Percentiles rank a stretch among this genome's conserved stretches.
Evolutionary conservation across 768 basidiomycete genomes (phyloP).

Genomic region (Suillus brevipes): DNA sequence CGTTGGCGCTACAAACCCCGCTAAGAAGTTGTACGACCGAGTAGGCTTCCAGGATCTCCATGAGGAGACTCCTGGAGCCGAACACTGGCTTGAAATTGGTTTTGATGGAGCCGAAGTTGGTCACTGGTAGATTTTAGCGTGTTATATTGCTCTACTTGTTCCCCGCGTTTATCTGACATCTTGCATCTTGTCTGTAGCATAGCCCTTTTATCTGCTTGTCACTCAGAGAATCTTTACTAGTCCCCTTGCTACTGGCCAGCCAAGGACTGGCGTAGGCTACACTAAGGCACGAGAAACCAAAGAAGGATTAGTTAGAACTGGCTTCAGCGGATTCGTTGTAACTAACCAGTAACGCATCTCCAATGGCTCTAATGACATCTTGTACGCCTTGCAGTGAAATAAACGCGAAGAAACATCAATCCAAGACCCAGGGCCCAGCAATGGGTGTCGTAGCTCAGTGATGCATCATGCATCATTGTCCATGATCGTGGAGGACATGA

Average conservation of each 20-base stretch:
- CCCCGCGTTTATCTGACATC: no score
- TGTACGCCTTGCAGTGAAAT: not conserved
- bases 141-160: not conserved
- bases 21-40: constrained; percentile 52
- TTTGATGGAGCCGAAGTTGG: constrained; percentile 56
- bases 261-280: not conserved
- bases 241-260: not conserved
- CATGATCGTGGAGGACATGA: not conserved
- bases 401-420: not conserved
- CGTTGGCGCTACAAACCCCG: constrained; percentile 52
- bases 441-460: not conserved
- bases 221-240: not conserved
- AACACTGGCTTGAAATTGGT: constrained; percentile 55
- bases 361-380: not conserved
- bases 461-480: not conserved
- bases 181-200: not conserved
- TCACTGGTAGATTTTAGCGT: constrained; percentile 54
- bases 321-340: not conserved
- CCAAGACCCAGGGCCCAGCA: not conserved
- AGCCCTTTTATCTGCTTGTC: not conserved
- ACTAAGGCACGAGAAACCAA: not conserved
- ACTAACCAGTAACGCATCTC: not conserved
- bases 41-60: constrained; percentile 52
- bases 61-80: constrained; percentile 38
- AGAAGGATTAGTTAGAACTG: not conserved